Evolutionary conservation across 805 yeast genomes (phyloP).

Genomic region (Metschnikowia kunwiensis): DNA sequence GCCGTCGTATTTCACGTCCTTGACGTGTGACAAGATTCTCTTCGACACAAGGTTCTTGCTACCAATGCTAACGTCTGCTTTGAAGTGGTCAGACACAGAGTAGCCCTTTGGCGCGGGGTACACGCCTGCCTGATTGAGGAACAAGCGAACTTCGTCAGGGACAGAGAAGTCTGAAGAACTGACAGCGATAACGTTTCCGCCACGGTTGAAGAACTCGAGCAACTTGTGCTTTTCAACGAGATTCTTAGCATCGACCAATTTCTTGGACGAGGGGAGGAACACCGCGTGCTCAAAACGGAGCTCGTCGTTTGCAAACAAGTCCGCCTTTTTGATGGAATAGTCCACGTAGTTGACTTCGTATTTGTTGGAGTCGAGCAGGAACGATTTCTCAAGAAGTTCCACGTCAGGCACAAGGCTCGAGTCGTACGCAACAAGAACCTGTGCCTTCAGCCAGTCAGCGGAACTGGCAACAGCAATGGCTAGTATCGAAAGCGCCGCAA

Average conservation of each 20-base stretch:
- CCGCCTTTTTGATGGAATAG: slow-evolving; percentile 21
- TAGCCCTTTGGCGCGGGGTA: slow-evolving; percentile 76
- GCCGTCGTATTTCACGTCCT: slow-evolving; percentile 37
- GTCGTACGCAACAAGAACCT: slow-evolving; percentile 36
- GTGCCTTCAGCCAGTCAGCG: slow-evolving; percentile 8
- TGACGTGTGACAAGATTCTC: slow-evolving; percentile 19
- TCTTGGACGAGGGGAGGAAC: slow-evolving; percentile 36
- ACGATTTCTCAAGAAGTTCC: slow-evolving; percentile 9
- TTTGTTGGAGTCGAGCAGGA: slow-evolving; percentile 10
- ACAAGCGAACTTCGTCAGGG: slow-evolving; percentile 51
- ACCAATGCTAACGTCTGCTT: slow-evolving; percentile 31
- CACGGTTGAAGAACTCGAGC: slow-evolving; percentile 56
- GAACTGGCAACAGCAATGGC: slow-evolving; percentile 7
- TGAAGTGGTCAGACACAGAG: slow-evolving; percentile 63
- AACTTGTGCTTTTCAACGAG: slow-evolving; percentile 42
- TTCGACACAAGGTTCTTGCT: slow-evolving; percentile 27
- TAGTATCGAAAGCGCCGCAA: slow-evolving; percentile 14
- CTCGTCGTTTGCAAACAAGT: slow-evolving; percentile 25
- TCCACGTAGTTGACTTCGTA: slow-evolving; percentile 21
- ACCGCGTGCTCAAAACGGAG: slow-evolving; percentile 30
- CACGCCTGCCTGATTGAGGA: slow-evolving; percentile 78
- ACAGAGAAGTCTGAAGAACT: slow-evolving; percentile 41
- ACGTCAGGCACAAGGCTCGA: slow-evolving; percentile 17
- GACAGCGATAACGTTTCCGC: slow-evolving; percentile 74
- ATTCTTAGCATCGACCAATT: slow-evolving; percentile 28